Percentiles rank a stretch among this genome's conserved stretches.
Conservation (phyloP, 345 rosid genomes). For the Diplotaxis tenuifolia region DNA sequence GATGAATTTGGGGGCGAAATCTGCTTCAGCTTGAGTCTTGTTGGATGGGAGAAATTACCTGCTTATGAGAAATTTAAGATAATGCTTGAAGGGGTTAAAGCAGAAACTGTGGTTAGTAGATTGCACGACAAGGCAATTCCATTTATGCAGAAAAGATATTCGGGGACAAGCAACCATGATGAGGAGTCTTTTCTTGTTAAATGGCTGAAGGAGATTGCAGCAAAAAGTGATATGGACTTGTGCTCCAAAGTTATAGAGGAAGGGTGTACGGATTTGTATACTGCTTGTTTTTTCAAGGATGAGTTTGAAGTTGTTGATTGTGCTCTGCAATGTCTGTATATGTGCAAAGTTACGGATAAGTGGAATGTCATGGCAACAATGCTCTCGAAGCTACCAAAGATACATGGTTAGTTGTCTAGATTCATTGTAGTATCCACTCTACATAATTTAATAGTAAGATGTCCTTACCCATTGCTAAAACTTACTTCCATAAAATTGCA, state of each 20-base stretch:
- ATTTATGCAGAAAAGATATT: conserved; percentile 59
- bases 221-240: conserved; percentile 65
- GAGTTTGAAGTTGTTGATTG: conserved; percentile 74
- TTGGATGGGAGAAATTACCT: conserved; percentile 73
- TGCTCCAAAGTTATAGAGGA: conserved; percentile 79
- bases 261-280: conserved; percentile 64
- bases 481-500: conserved; percentile 41
- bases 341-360: conserved; percentile 68
- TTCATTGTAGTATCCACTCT: neutral
- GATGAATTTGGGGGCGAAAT: conserved; percentile 52
- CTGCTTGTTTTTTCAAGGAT: conserved; percentile 59
- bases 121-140: conserved; percentile 71
- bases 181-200: conserved; percentile 71
- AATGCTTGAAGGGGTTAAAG: conserved; percentile 70
- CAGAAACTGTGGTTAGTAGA: conserved; percentile 58
- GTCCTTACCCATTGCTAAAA: conserved; percentile 10
- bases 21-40: conserved; percentile 59
- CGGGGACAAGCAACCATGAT: conserved; percentile 31
- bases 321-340: conserved; percentile 77
- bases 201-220: conserved; percentile 87
- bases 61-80: conserved; percentile 79
- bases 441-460: conserved; percentile 1
- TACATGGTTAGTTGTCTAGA: conserved; percentile 53
- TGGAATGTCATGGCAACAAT: conserved; percentile 83
- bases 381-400: conserved; percentile 77